These are phyloP conservation scores for Blastobotrys malaysiensis DNA, from an alignment of 1,139 yeast genomes.

Conservation along the genomic window DNA sequence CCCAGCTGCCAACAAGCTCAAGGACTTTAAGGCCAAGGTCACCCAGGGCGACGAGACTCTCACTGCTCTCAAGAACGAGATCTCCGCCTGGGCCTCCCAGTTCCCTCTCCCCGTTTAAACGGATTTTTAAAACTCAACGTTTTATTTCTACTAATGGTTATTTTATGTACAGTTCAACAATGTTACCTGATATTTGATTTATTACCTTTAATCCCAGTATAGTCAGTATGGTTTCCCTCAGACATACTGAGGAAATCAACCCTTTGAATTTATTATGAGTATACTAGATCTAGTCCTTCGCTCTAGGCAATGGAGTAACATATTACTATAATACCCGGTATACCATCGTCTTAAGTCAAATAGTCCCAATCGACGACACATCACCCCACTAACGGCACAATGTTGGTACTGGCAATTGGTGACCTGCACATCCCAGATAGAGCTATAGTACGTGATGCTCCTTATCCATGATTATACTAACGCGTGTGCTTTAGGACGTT, in stretches of 20 bases:
- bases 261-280: no score
- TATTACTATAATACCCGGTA: no score
- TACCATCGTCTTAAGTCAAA: no score
- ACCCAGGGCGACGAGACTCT: constrained; percentile 61
- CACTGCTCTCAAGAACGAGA: constrained; percentile 64
- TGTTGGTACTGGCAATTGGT: constrained; percentile 87
- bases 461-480: background rate
- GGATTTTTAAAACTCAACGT: background rate
- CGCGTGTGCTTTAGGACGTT: constrained; percentile 32
- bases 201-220: no score
- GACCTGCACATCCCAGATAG: constrained; percentile 89
- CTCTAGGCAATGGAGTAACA: no score
- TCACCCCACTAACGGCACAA: constrained; percentile 25
- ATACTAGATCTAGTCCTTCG: no score
- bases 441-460: constrained; percentile 43
- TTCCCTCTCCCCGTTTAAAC: constrained; percentile 71
- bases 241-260: no score
- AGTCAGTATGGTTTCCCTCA: no score
- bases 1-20: constrained; percentile 79
- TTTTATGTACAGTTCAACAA: constrained; percentile 1
- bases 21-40: constrained; percentile 86
- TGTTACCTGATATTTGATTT: background rate
- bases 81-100: constrained; percentile 86
- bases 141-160: constrained; percentile 1
- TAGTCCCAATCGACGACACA: background rate